These are phyloP conservation scores for Xylariaceae sp. DNA, from an alignment of 2,329 filamentous ascomycete species.

Conservation along the genomic window DNA sequence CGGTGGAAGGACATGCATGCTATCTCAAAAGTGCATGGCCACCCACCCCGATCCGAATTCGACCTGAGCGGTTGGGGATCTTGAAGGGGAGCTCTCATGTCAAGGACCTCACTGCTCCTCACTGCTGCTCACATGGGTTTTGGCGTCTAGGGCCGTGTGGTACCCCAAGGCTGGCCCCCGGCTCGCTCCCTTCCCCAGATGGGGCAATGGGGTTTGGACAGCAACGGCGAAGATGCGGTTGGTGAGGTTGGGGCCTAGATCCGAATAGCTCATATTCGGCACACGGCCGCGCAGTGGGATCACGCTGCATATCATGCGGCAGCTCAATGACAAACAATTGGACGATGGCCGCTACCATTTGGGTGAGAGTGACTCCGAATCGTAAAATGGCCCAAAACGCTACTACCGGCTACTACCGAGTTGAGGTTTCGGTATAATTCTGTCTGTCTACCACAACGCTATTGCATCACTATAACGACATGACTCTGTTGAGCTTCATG, in stretches of 20 bases:
- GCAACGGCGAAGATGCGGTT: slow-evolving; percentile 8
- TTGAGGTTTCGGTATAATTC: slow-evolving; percentile 23
- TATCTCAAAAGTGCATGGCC: slow-evolving; percentile 15
- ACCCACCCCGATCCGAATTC: slow-evolving; percentile 6
- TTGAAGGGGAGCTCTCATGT: slow-evolving; percentile 15
- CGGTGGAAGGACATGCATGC: slow-evolving; percentile 20
- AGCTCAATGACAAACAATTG: slow-evolving; percentile 2
- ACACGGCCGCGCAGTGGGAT: slow-evolving; percentile 24
- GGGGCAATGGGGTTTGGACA: slow-evolving; percentile 4
- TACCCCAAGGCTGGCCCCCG: slow-evolving; percentile 4
- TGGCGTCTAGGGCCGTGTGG: slow-evolving; percentile 11
- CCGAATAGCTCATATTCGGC: slow-evolving; percentile 21
- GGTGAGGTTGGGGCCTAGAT: slow-evolving; percentile 10
- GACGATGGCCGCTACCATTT: slow-evolving; percentile 5
- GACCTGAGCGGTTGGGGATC: slow-evolving; percentile 20
- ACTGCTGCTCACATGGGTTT: slow-evolving; percentile 18
- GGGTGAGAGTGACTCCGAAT: slow-evolving; percentile 14
- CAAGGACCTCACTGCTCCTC: too few relatives aligned
- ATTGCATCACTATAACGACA: background rate
- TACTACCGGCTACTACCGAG: slow-evolving; percentile 16
- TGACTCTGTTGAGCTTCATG: slow-evolving; percentile 3
- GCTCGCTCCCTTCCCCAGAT: slow-evolving; percentile 20
- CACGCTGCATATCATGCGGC: slow-evolving; percentile 8
- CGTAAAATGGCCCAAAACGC: slow-evolving; percentile 8
- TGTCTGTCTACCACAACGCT: slow-evolving; percentile 9